Evolutionary conservation across 176 grass and related monocot genomes (phyloP).

Genomic region (Juncus inflexus): DNA sequence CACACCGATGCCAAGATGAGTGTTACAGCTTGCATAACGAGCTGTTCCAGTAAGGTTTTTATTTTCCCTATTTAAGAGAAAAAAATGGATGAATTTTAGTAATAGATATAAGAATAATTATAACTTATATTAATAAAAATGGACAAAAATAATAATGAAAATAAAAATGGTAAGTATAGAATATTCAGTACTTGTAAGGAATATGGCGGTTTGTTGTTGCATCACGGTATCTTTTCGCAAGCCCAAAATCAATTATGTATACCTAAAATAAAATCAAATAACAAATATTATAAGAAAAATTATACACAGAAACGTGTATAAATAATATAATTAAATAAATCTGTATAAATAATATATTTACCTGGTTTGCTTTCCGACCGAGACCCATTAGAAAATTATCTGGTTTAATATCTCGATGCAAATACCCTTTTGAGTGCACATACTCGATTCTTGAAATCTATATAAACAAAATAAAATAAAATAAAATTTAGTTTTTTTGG

Average conservation of each 20-base stretch:
- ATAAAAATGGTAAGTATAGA: constrained; percentile 5
- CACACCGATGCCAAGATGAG: constrained; percentile 92
- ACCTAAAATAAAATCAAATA: constrained; percentile 45
- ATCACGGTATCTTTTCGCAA: constrained; percentile 96
- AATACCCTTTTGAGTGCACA: constrained; percentile 94
- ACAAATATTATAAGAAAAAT: constrained; percentile 15
- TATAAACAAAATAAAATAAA: constrained; percentile 12
- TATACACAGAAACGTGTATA: constrained; percentile 3
- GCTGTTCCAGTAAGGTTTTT: constrained; percentile 95
- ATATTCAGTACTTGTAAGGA: constrained; percentile 49
- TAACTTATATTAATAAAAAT: constrained; percentile 12
- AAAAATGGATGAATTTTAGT: constrained; percentile 3
- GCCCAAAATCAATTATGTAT: constrained; percentile 97
- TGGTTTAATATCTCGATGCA: constrained; percentile 94
- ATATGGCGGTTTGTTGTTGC: constrained; percentile 91
- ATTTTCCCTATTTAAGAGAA: constrained; percentile 57
- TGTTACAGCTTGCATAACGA: constrained; percentile 91
- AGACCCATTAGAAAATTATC: constrained; percentile 98
- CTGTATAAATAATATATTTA: constrained; percentile 19
- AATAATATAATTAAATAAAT: not conserved
- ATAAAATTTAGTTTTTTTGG: not conserved
- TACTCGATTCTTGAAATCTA: constrained; percentile 91
- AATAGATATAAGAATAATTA: constrained; percentile 5
- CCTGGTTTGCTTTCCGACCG: constrained; percentile 84
- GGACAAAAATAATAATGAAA: constrained; percentile 1